phyloP scores from a whole-genome alignment of 1,139 yeast species.

The Hemisphaericaspora xylanilytica region DNA sequence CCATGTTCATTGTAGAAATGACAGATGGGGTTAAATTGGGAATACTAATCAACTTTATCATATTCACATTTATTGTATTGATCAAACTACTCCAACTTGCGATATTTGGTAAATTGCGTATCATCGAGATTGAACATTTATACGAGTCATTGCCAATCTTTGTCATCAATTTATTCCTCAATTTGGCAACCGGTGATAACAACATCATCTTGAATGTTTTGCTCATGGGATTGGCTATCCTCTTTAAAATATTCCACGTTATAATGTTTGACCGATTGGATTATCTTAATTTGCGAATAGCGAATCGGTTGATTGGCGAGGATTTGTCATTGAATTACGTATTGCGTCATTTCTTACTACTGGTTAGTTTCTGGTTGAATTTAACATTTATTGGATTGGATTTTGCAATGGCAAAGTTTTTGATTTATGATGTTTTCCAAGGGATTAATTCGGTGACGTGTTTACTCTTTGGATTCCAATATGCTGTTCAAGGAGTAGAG shows the following conservation, averaged over 20 bases:
- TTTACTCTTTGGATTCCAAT: constrained; percentile 72
- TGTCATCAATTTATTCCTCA: constrained; percentile 58
- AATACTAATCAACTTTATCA: constrained; percentile 30
- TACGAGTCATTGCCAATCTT: constrained; percentile 64
- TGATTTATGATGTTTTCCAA: constrained; percentile 58
- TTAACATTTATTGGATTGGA: constrained; percentile 49
- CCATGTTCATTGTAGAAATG: constrained; percentile 29
- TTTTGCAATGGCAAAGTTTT: constrained; percentile 48
- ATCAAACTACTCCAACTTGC: constrained; percentile 47
- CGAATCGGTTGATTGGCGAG: constrained; percentile 27
- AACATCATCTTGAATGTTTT: constrained; percentile 49
- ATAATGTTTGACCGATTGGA: constrained; percentile 66
- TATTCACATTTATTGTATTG: constrained; percentile 36
- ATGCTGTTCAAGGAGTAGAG: constrained; percentile 63
- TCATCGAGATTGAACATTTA: constrained; percentile 75
- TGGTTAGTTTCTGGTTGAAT: constrained; percentile 28
- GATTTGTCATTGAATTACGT: constrained; percentile 15
- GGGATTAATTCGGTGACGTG: constrained; percentile 51
- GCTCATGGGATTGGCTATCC: constrained; percentile 45
- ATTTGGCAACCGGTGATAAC: constrained; percentile 58
- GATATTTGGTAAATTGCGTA: constrained; percentile 73
- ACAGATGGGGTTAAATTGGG: constrained; percentile 37
- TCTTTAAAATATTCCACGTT: constrained; percentile 73
- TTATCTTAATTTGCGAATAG: constrained; percentile 38
- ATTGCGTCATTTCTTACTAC: constrained; percentile 8